Evolutionary conservation across 306 rosid genomes (phyloP).

Genomic region (Quercus agrifolia): DNA sequence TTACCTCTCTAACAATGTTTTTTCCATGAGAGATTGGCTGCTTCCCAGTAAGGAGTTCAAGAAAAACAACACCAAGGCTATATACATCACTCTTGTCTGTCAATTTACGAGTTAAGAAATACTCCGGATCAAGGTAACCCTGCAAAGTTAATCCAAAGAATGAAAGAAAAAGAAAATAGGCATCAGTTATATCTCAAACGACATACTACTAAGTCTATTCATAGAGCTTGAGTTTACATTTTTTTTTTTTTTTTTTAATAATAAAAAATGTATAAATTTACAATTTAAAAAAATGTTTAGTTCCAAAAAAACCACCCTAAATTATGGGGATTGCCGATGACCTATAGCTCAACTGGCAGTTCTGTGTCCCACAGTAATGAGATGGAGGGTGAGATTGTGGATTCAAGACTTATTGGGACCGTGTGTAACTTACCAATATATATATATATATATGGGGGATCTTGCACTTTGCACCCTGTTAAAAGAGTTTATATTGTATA

Average conservation of each 20-base stretch:
- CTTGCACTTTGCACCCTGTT: too few relatives aligned
- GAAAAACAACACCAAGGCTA: slow-evolving; percentile 59
- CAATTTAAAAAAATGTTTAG: not conserved
- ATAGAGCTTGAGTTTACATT: not conserved
- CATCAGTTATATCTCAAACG: not conserved
- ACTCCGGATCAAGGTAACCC: slow-evolving; percentile 1
- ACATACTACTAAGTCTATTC: not conserved
- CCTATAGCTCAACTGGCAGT: too few relatives aligned
- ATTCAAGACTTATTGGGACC: too few relatives aligned
- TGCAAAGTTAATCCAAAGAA: slow-evolving; percentile 25
- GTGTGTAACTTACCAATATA: too few relatives aligned
- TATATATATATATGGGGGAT: too few relatives aligned
- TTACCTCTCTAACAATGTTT: slow-evolving; percentile 96
- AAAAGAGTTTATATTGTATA: too few relatives aligned
- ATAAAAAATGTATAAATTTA: not conserved
- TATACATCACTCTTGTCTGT: slow-evolving; percentile 1
- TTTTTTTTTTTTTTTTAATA: not conserved
- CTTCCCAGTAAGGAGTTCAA: slow-evolving; percentile 88
- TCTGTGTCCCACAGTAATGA: too few relatives aligned
- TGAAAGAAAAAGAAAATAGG: not conserved
- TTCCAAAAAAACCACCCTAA: too few relatives aligned
- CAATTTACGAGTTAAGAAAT: not conserved
- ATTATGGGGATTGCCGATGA: too few relatives aligned
- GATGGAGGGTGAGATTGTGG: too few relatives aligned
- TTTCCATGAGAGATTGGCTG: slow-evolving; percentile 96